Evolutionary conservation across 208 protist species (phyloP), one percentile per base, ranked within the genome.

Genomic region (Porcisia hertigi): DNA sequence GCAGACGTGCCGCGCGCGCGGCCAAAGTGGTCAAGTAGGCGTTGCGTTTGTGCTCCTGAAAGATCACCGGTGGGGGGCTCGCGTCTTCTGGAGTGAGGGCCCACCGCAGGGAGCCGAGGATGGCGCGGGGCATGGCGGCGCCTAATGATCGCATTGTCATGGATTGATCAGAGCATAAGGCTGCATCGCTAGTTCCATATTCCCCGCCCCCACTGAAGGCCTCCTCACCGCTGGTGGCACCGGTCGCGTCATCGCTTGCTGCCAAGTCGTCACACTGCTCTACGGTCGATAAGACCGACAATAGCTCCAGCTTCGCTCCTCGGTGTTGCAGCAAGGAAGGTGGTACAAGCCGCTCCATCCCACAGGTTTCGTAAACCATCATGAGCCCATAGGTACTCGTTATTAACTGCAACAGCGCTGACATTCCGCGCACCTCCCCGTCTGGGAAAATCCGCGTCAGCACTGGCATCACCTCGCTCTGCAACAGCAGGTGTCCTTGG

Each of bases 81-180:
- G 83, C 62, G 20, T 71, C 74, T 41, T 87, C 82, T 18, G 85
- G 83, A 62, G 91, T 84, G 41, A 91, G 23, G 6, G 91, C 73
- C 89, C 91, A 95, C 25, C 91, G 91, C 59, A 96, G 79, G 30
- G 81, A 76, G n/a, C 92, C 92, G 16, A 96, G 83, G 18, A 94
- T 58, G 36, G 82, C 89, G 9, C 90, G 88, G 12, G 80, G 80
- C 43, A 90, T 75, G 47, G 49, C 67, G 30, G 39, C 62, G 23
- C 41, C 47, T 18, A 67, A 16, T 36, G 41, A 67, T 8, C 55
- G 55, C 43, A 43, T 43, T 52, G 43, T 20, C 41, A 74, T 52
- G 71, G 71, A 45, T 67, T 57, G 54, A 14, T 39, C 69, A 7
- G 69, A 47, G 1, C 18, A 47, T 53, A 55, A 47, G 43, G 34